These are phyloP conservation scores for Clarireedia paspali DNA, from an alignment of 2,329 filamentous ascomycete genomes.

Conservation along the genomic window DNA sequence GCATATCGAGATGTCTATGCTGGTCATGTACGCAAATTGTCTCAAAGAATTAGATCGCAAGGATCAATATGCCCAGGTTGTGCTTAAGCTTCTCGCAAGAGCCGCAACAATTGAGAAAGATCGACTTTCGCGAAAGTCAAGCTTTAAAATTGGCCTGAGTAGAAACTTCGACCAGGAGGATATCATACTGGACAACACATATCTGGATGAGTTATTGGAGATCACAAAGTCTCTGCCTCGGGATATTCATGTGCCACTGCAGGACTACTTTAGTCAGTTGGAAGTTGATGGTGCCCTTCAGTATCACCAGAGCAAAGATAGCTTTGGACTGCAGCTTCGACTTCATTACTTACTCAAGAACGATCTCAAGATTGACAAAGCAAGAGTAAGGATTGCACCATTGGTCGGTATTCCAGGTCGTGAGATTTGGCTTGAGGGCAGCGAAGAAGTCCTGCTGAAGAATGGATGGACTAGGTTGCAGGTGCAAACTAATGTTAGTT, in stretches of 20 bases:
- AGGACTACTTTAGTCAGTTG: slow-evolving; percentile 66
- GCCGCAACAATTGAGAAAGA: slow-evolving; percentile 49
- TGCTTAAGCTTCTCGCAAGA: slow-evolving; percentile 67
- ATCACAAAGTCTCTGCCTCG: slow-evolving; percentile 37
- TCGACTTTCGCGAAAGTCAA: slow-evolving; percentile 34
- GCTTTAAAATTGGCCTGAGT: slow-evolving; percentile 11
- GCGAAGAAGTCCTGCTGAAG: slow-evolving; percentile 35
- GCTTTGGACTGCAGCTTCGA: slow-evolving; percentile 62
- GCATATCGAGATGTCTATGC: slow-evolving; percentile 70
- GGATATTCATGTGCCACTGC: slow-evolving; percentile 60
- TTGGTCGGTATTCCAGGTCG: slow-evolving; percentile 46
- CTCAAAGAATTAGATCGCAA: slow-evolving; percentile 67
- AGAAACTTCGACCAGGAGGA: slow-evolving; percentile 14
- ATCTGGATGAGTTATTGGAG: slow-evolving; percentile 27
- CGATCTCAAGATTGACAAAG: slow-evolving; percentile 56
- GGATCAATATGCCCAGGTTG: slow-evolving; percentile 71
- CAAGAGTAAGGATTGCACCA: slow-evolving; percentile 56
- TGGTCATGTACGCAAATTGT: slow-evolving; percentile 79
- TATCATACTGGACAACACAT: slow-evolving; percentile 17
- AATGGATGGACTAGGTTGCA: slow-evolving; percentile 38
- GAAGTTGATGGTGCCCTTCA: slow-evolving; percentile 59
- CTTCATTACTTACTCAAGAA: slow-evolving; percentile 68
- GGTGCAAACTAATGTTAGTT: slow-evolving; percentile 38
- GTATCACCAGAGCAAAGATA: slow-evolving; percentile 66
- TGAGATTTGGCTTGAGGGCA: slow-evolving; percentile 57